Evolutionary conservation across 139 green algal species (phyloP), one percentile per base, ranked within the genome.

Genomic region (Mychonastes homosphaera): DNA sequence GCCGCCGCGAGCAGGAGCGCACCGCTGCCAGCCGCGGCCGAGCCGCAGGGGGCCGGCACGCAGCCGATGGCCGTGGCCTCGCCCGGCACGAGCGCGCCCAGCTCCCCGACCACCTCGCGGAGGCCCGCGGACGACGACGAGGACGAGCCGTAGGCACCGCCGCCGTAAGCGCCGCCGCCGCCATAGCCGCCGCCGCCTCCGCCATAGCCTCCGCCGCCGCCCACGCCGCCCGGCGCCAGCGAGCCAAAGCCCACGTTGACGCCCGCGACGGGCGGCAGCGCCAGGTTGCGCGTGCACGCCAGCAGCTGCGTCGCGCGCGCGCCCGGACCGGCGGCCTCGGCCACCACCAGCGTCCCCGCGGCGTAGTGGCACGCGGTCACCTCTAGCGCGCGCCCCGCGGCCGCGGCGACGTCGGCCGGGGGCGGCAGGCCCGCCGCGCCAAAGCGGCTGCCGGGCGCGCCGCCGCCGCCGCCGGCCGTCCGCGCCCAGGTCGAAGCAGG

Each of bases 401-500:
- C 55, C 39, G 85, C 52, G 3, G 79, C 76, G 32, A 72, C 49
- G 47, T 88, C 69, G 19, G 65, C 65, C 26, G 63, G 58, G 3
- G 80, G 80, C 3, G 79, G 65, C 19, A 40, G 38, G 19, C 38
- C 33, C 19, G 44, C 62, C 18, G 55, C 49, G 54, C 59, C 58
- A 26, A 34, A 39, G 40, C 53, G 53, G 21, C 38, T 50, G 53
- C 38, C 15, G 51, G 53, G 27, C 23, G 26, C 24, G 40, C 43
- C 9, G 36, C 36, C 7, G 56, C 61, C 19, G 51, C 49, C 53
- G 66, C 39, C 47, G 18, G 43, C 84, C 83, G 16, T 63, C 59
- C 1, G 58, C 7, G 3, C 90, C 90, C 30, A 97, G 65, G 70
- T 97, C 90, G 71, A 85, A 97, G 51, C 18, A 52, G 44, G 44